Evolutionary conservation across 2,329 filamentous ascomycete genomes (phyloP).

Genomic region (Leptographium wingfieldii): DNA sequence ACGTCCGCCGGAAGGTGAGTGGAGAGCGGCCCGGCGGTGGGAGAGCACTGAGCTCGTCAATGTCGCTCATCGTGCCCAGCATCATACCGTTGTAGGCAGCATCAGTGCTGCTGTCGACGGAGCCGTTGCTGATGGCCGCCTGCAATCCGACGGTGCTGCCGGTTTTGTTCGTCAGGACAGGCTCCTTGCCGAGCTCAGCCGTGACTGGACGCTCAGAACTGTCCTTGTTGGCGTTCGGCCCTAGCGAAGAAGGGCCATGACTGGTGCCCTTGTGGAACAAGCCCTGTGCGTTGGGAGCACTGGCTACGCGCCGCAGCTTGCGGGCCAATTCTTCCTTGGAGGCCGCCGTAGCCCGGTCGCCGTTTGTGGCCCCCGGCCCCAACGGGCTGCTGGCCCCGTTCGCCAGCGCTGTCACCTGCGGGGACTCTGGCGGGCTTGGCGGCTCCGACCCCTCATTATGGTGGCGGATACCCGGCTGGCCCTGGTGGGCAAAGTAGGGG

Average conservation of each 20-base stretch:
- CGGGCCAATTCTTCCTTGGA: constrained; percentile 90
- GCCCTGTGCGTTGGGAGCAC: constrained; percentile 92
- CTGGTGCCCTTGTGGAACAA: constrained; percentile 56
- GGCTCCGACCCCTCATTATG: constrained; percentile 90
- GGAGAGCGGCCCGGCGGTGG: constrained; percentile 55
- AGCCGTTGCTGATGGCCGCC: constrained; percentile 11
- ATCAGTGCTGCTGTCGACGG: constrained; percentile 20
- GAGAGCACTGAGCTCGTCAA: constrained; percentile 46
- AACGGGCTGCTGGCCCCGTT: constrained; percentile 27
- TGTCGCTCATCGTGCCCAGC: constrained; percentile 23
- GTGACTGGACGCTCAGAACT: constrained; percentile 62
- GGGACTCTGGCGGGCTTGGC: constrained; percentile 83
- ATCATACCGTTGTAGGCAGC: constrained; percentile 15
- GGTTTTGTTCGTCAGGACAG: constrained; percentile 48
- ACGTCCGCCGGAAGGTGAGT: constrained; percentile 79
- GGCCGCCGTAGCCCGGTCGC: constrained; percentile 57
- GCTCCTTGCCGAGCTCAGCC: constrained; percentile 76
- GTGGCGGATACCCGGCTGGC: constrained; percentile 82
- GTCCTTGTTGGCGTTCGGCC: constrained; percentile 1
- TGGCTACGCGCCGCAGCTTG: constrained; percentile 86
- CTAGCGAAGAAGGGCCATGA: background rate
- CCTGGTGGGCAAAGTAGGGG: constrained; percentile 95
- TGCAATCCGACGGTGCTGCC: constrained; percentile 26
- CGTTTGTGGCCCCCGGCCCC: constrained; percentile 36
- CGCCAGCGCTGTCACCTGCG: constrained; percentile 58